phyloP scores from a whole-genome alignment of 148 eudicot species.

The Cornus florida region DNA sequence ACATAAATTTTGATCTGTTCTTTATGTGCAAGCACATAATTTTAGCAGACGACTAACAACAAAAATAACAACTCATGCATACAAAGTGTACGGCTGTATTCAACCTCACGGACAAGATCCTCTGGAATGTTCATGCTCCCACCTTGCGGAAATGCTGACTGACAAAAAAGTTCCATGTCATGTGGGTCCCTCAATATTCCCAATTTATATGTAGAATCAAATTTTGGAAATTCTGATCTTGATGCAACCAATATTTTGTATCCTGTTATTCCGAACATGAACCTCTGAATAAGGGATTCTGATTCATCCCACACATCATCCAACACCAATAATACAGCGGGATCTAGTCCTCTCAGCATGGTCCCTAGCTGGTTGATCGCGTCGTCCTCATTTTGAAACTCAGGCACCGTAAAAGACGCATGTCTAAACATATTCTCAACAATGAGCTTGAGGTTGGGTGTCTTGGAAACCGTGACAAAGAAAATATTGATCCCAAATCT shows the following conservation, averaged over 20 bases:
- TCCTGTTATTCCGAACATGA: neutral
- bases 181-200: conserved; percentile 5
- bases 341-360: conserved; percentile 3
- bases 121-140: neutral
- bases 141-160: conserved; percentile 8
- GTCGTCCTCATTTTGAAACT: conserved; percentile 6
- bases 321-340: conserved; percentile 13
- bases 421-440: conserved; percentile 8
- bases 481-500: conserved; percentile 18
- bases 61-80: too few species aligned
- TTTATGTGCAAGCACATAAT: neutral
- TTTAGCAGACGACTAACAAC: neutral
- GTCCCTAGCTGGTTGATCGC: conserved; percentile 10
- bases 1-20: too few species aligned
- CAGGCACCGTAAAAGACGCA: neutral
- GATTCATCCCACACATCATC: conserved; percentile 16
- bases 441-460: conserved; percentile 7
- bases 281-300: neutral
- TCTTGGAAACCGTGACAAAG: conserved; percentile 7
- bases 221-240: neutral
- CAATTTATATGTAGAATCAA: conserved; percentile 4
- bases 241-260: conserved; percentile 18
- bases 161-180: conserved; percentile 9
- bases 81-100: neutral
- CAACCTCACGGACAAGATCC: conserved; percentile 11